Evolutionary conservation across 495 filamentous ascomycete species (phyloP), one percentile per base, ranked within the genome.

Genomic region (Xylaria palmicola): DNA sequence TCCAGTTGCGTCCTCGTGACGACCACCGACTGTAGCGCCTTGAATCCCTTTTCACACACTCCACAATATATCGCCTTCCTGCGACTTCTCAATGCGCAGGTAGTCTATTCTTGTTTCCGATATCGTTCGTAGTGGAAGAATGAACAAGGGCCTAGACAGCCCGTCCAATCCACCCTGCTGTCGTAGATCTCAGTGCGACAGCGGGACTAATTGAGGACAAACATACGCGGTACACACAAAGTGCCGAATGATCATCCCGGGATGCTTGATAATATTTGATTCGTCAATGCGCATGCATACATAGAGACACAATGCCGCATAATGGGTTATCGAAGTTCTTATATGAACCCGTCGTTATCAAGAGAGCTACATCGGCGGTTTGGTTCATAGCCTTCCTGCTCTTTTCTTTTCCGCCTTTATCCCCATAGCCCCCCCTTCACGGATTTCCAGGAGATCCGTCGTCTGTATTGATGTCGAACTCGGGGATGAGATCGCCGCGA

Each of bases 91-190:
- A 58, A 72, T 83, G 79, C 79, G 74, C 74, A 77, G 74, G 67
- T 73, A 76, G 81, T 81, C 74, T 77, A 20, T 44, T 56, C 75
- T 78, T 78, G 62, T 72, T 78, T 67, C 70, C 68, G 57, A 60
- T 76, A 82, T 83, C 80, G 81, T 85, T 83, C 79, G 75, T 65
- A 61, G 78, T 84, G 82, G 81, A 74, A 84, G 77, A 85, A 72
- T 60, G 73, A 84, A 59, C 71, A 73, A 79, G 65, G 80, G 82
- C 75, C 80, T 83, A 83, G 82, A 85, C 82, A 85, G 75, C 82
- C 80, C 67, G 82, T 82, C 81, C 76, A 65, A 78, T 85, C 82
- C 82, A 85, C 82, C 82, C 82, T 78, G 81, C 74, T 80, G 77
- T 73, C 74, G 76, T 72, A 69, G 69, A 75, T 12, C 30, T 47